Evolutionary conservation across 2,329 filamentous ascomycete species (phyloP), one percentile per base, ranked within the genome.

Genomic region (Ophiocordyceps camponoti-saundersi): DNA sequence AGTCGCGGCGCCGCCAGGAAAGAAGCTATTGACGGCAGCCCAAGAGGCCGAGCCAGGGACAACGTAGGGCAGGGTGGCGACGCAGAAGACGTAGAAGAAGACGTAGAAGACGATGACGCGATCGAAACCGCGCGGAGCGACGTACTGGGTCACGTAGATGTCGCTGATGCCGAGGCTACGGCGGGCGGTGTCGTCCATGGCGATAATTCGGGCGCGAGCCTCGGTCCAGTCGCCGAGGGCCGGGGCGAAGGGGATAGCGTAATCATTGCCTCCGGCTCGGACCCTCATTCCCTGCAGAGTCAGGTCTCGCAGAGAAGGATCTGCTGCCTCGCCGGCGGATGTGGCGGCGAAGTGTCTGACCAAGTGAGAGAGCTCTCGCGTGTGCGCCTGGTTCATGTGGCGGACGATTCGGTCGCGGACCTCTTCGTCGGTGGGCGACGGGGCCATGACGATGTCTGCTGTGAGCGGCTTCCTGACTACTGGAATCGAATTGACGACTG

Each of bases 321-420:
- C 44, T 23, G 81, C 73, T 45, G 72, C 65, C 15, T 47, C 47
- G 49, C 65, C 62, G 8, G 71, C 57, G 16, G 79, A 73, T 42
- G 85, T 67, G 16, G 69, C 62, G 59, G 68, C 70, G 67, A 79
- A 87, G 62, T 87, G 76, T 52, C 79, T 79, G n/a, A 93, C 75
- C 64, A 89, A 94, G 58, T 82, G 73, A 48, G 75, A 67, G 45
- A 95, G 77, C 48, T 86, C 85, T 54, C 77, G 73, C 46, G 72
- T 68, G 65, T 95, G 90, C 62, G 90, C 83, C 42, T 69, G 68
- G 66, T 95, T 95, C 85, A 95, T 92, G 69, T 95, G 89, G 32
- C 70, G 70, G 58, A 90, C 75, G 61, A 68, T 67, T 53, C 65
- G 62, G 39, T 54, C 53, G 44, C 59, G 62, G 48, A 57, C 53